Conservation (phyloP, 441 rosid species). For the Corymbia calophylla region DNA sequence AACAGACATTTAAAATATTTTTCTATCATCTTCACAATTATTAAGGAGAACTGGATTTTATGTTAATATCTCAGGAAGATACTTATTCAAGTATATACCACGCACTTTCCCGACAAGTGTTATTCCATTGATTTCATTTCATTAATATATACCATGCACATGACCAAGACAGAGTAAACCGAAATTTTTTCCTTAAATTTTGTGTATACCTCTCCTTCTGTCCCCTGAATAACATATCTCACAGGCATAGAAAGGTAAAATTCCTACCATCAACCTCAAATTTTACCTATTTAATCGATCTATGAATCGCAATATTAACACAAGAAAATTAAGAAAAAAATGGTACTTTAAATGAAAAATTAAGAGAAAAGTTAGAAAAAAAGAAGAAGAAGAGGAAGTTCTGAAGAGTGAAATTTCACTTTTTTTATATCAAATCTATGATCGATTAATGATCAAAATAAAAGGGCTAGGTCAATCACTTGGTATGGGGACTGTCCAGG, state of each 20-base stretch:
- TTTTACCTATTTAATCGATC: not conserved
- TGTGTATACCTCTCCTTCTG: not conserved
- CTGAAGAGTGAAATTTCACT: not conserved
- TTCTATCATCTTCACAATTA: not conserved
- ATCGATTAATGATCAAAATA: not conserved
- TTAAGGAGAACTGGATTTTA: not conserved
- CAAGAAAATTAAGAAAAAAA: not conserved
- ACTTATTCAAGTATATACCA: not conserved
- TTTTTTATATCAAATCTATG: not conserved
- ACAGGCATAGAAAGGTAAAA: not conserved
- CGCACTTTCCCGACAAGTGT: fast-evolving
- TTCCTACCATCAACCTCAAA: not conserved
- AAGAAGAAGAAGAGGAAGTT: not conserved
- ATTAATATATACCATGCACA: not conserved
- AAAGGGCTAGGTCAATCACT: not conserved
- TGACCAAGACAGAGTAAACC: not conserved
- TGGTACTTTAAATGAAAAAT: not conserved
- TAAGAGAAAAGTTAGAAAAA: not conserved
- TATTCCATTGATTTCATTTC: not conserved
- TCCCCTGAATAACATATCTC: not conserved
- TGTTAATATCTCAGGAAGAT: not conserved
- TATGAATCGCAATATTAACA: not conserved
- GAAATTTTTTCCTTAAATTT: not conserved
- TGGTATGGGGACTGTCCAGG: not conserved
- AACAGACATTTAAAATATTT: not conserved